Conservation (phyloP, 2,329 filamentous ascomycete genomes). For the Mollisia scopiformis region DNA sequence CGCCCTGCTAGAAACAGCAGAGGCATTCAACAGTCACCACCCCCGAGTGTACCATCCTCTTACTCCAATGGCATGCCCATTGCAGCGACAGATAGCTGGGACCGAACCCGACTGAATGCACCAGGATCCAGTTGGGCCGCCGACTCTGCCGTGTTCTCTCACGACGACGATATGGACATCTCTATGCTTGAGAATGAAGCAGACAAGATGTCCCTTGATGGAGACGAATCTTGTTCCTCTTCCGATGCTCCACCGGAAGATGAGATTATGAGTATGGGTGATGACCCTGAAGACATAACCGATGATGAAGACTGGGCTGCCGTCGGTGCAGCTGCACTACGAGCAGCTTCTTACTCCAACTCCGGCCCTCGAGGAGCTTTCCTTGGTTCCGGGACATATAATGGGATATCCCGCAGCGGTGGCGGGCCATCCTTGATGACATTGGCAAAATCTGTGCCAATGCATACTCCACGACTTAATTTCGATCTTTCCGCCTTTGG, state of each 20-base stretch:
- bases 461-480: conserved; percentile 37
- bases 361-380: conserved; percentile 55
- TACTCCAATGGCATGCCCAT: conserved; percentile 60
- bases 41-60: conserved; percentile 45
- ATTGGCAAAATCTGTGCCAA: conserved; percentile 36
- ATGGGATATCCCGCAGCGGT: conserved; percentile 41
- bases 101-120: conserved; percentile 52
- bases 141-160: conserved; percentile 76
- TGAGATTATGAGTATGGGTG: conserved; percentile 63
- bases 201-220: conserved; percentile 91
- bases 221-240: conserved; percentile 74
- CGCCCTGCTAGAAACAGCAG: conserved; percentile 52
- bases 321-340: conserved; percentile 83
- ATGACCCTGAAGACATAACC: conserved; percentile 83
- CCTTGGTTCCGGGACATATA: conserved; percentile 53
- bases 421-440: conserved; percentile 33
- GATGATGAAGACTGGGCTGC: conserved; percentile 97
- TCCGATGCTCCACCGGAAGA: conserved; percentile 71
- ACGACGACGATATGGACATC: conserved; percentile 64
- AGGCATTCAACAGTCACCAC: conserved; percentile 43
- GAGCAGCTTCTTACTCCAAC: conserved; percentile 65
- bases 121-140: conserved; percentile 66
- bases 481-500: conserved; percentile 50
- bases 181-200: conserved; percentile 82
- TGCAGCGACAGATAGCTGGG: conserved; percentile 47